Base-by-base conservation (phyloP, 176 grass and related monocot genomes). In the Hsuehochloa calcarea region DNA sequence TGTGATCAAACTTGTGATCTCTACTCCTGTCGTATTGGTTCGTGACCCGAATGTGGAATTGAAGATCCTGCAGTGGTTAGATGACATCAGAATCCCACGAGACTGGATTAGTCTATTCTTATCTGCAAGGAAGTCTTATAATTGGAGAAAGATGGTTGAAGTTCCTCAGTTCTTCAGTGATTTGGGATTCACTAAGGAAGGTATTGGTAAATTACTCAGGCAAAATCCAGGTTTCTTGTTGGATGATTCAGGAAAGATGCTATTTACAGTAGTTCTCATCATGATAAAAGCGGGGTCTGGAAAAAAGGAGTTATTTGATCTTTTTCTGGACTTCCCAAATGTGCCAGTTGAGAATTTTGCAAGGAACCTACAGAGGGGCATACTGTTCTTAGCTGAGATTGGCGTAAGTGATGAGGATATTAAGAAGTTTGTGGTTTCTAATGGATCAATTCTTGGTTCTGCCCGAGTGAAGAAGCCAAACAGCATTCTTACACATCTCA, bases 241-340 rank as follows among this genome's bases (percentile, higher is more conserved):
- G 50, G 87, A 87, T 87, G 89, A 81, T 74, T 94, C 92, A 82
- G 92, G 92, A 63, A 89, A 82, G 65, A 67, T 20, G 64, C 58
- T 91, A 29, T 85, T 91, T 81, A 54, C 62, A 47, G 55, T 68
- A 46, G 87, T 85, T 81, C 67, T 55, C 20, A 31, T 89, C 47
- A 88, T 94, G 70, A 29, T 89, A 71, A 94, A 94, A 87, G 61
- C 52, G 22, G 89, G 92, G 22, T 83, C 44, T 9, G 56, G 84
- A 50, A 94, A 85, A 87, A 77, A 79, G 4, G 84, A 85, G 27
- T 39, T 94, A 5, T 85, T 82, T 74, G 22, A 84, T 71, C 81
- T 91, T 75, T 91, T 94, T 61, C 44, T 86, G 52, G 35, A 89
- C 23, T 94, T 94, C 77, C 92, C 92, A 65, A 68, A 85, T 81